Evolutionary conservation across 2,329 filamentous ascomycete species (phyloP).

Genomic region (Lachnellula hyalina): DNA sequence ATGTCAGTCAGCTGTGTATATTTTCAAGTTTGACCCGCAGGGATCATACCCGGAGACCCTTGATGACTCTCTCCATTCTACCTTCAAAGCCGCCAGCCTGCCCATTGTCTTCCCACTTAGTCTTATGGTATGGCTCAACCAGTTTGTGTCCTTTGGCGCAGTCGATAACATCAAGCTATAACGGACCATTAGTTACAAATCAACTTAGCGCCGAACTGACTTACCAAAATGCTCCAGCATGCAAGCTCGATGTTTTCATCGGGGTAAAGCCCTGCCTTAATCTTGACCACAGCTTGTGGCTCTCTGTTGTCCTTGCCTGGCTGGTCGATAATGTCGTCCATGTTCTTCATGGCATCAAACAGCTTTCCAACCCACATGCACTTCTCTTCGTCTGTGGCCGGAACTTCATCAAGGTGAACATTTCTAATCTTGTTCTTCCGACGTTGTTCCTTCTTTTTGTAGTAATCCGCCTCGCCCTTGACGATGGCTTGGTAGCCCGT

Average conservation of each 20-base stretch:
- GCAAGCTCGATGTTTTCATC: conserved; percentile 9
- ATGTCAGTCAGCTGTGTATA: conserved; percentile 2
- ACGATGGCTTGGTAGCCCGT: background rate
- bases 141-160: conserved; percentile 8
- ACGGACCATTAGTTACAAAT: background rate
- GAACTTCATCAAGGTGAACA: background rate
- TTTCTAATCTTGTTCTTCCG: background rate
- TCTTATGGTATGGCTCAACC: conserved; percentile 9
- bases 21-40: background rate
- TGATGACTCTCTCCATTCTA: conserved; percentile 12
- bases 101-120: conserved; percentile 5
- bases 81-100: conserved; percentile 3
- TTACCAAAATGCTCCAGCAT: conserved; percentile 21
- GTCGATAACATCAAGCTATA: conserved; percentile 6
- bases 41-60: conserved; percentile 10
- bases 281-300: conserved; percentile 14
- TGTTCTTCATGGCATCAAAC: conserved; percentile 15
- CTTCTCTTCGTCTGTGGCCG: background rate
- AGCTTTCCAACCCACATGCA: conserved; percentile 6
- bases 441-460: background rate
- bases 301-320: conserved; percentile 12
- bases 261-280: conserved; percentile 9
- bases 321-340: conserved; percentile 17
- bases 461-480: background rate
- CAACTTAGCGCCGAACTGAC: background rate